These are phyloP conservation scores for Colletotrichum sp. DNA, from an alignment of 2,329 filamentous ascomycete species.

Conservation along the genomic window DNA sequence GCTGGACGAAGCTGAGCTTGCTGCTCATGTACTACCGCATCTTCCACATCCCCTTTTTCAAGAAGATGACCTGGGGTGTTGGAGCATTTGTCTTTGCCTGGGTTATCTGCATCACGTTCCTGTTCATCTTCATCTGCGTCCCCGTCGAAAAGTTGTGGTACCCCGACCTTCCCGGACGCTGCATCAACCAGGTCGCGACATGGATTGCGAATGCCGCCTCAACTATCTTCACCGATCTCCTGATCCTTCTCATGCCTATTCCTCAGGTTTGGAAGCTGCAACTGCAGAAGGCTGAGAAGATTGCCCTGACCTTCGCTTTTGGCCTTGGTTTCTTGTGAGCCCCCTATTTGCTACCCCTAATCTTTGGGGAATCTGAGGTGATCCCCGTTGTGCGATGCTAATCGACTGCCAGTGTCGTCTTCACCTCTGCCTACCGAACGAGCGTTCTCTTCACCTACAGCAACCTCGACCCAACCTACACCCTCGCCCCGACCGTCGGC, in stretches of 20 bases:
- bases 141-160: constrained; percentile 57
- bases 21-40: constrained; percentile 59
- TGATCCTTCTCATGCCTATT: constrained; percentile 49
- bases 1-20: constrained; percentile 54
- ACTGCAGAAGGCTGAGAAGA: constrained; percentile 43
- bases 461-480: constrained; percentile 46
- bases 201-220: constrained; percentile 56
- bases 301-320: constrained; percentile 49
- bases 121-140: constrained; percentile 58
- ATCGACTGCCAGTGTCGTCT: constrained; percentile 41
- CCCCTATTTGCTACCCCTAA: not conserved
- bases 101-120: constrained; percentile 51
- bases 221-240: constrained; percentile 51
- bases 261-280: constrained; percentile 51
- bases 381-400: not conserved
- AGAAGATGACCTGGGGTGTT: constrained; percentile 44
- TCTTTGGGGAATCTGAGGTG: accelerated
- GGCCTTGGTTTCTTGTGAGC: constrained; percentile 48
- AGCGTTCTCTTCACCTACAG: constrained; percentile 50
- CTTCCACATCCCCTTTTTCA: constrained; percentile 49
- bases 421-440: constrained; percentile 53
- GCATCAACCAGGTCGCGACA: constrained; percentile 53
- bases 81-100: constrained; percentile 49
- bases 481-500: constrained; percentile 47
- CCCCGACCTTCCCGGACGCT: constrained; percentile 45